Base-by-base conservation (phyloP, 441 rosid species). In the Pelargonium australe region DNA sequence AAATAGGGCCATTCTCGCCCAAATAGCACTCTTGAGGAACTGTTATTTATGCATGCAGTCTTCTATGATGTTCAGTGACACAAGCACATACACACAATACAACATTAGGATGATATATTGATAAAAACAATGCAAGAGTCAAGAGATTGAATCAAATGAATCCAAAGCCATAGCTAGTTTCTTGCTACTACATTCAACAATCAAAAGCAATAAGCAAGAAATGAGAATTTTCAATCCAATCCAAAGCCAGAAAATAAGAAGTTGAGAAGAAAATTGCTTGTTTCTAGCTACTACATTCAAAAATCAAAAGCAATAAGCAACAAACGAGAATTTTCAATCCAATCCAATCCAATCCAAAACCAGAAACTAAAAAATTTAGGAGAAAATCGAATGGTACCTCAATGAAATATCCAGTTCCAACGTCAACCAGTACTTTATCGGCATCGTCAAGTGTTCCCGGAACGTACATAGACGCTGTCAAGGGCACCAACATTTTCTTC, bases 361-460 rank as follows among this genome's bases (percentile, higher is more conserved):
- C n/a, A 47, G 53, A 47, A 47, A 47, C 53, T 47, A 47, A 9
- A 14, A 13, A 11, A 4, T 47, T 47, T 14, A 47, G 53, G 12
- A 47, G n/a, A 47, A 47, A 47, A 11, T 9, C 13, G 53, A 47
- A 47, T 13, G 13, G 13, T 47, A 47, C n/a, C 53, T 11, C 12
- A 13, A 91, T 89, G 83, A 95, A 95, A 85, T 89, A 95, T 20
- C 99, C 99, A 65, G 99, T 91, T 66, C 97, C 98, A 40, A 95
- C 85, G 81, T 95, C 98, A 61, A 95, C 92, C 28, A 95, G 85
- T 47, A 92, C 90, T 45, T 83, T 87, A 66, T 86, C 85, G 25
- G 96, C 86, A 11, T 88, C 96, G 72, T 90, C 91, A 43, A 95
- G 97, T 2, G 81, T 75, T 8, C 97, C 99, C 17, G 97, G 93